Evolutionary conservation across 2,329 filamentous ascomycete genomes (phyloP), one percentile per base, ranked within the genome.

Genomic region (Cladosporium sp.): DNA sequence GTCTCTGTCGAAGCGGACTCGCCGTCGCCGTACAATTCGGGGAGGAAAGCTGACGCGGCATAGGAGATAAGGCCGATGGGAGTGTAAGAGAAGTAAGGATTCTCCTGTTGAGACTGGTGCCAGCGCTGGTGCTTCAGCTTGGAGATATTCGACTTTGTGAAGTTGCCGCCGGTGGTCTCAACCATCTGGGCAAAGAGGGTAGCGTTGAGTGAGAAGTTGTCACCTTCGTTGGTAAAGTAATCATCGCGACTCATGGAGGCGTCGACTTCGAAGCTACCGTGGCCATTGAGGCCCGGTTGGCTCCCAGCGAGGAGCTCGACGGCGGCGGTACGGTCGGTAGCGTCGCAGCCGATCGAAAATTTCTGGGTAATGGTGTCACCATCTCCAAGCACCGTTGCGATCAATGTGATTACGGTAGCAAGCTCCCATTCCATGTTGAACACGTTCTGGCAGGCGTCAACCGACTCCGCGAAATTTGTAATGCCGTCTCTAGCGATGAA

Each of bases 351-450:
- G 32, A 72, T 68, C 41, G 66, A 69, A 13, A 72, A 61, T 53
- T 69, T 71, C 29, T 59, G 57, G n/a, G 70, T 71, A 50, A 67
- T 51, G 48, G 63, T 49, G 52, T 52, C 42, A 39, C 44, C 22
- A 39, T 51, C 52, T 44, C 59, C 51, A 19, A 50, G 29, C 27
- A 50, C 17, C 32, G 53, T 20, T 54, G 58, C 53, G 19, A 57
- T 48, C 19, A 50, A 24, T 36, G 70, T 66, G 18, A 72, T 61
- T 13, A 69, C 57, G 13, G 62, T 61, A 7, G 70, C 64, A 12
- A 72, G 59, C 52, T 70, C 68, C 40, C 66, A 70, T 38, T 61
- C 67, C n/a, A 72, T 63, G 30, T 72, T 72, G 58, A 70, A 73
- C n/a, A 72, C 49, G 41, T 72, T 72, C 51, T 73, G 69, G 27